Percentiles rank a stretch among this genome's conserved stretches.
These are phyloP conservation scores for Trametes pubescens DNA, from an alignment of 1,284 basidiomycete genomes.

Conservation along the genomic window DNA sequence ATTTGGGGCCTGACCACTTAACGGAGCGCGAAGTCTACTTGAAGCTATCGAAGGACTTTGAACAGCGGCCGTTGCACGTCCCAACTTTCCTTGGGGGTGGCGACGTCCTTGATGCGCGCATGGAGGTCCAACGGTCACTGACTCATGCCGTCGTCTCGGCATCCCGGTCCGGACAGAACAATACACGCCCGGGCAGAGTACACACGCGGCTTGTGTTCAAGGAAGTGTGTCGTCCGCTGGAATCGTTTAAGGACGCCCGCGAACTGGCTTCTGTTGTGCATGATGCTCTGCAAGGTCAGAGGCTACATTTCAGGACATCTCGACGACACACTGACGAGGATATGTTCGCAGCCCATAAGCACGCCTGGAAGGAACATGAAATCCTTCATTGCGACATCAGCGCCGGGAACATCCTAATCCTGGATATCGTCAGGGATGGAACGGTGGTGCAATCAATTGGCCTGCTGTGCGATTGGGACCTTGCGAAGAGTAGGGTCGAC, in stretches of 20 bases:
- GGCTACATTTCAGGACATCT: not conserved
- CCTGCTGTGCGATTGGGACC: not conserved
- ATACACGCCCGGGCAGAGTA: not conserved
- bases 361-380: too few relatives aligned
- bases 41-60: not conserved
- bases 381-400: too few relatives aligned
- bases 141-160: not conserved
- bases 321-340: too few relatives aligned
- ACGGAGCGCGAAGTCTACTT: not conserved
- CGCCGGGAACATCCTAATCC: too few relatives aligned
- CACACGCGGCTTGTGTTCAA: constrained; percentile 3
- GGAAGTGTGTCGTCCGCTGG: not conserved
- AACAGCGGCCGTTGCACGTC: not conserved
- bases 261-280: constrained; percentile 4
- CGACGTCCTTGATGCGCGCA: not conserved
- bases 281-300: not conserved
- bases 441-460: not conserved
- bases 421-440: too few relatives aligned
- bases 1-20: not conserved
- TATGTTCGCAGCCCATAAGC: too few relatives aligned
- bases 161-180: not conserved
- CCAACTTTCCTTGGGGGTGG: not conserved
- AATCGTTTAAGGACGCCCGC: not conserved
- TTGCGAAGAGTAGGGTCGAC: not conserved
- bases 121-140: not conserved